These are phyloP conservation scores for Oidiodendron maius DNA, from an alignment of 495 filamentous ascomycete genomes.

Conservation along the genomic window DNA sequence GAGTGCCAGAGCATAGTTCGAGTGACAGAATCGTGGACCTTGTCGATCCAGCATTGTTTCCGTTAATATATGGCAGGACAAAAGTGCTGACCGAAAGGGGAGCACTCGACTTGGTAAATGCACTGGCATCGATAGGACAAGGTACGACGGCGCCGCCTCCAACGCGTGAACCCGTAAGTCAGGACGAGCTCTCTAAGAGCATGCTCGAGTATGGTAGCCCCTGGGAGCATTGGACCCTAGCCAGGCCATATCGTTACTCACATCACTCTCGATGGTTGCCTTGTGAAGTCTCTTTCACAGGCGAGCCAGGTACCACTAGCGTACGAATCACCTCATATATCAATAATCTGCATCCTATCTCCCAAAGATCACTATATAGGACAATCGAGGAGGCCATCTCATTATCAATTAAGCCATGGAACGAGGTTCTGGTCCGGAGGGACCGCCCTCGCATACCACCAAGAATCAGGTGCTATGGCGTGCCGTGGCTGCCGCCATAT, in stretches of 20 bases:
- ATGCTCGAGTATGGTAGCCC: no score
- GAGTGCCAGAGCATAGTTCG: neutral
- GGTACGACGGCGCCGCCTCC: no score
- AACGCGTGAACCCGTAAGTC: no score
- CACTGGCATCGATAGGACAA: no score
- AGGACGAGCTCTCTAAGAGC: no score
- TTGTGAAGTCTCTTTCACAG: neutral
- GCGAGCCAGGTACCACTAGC: neutral
- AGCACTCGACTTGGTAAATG: no score
- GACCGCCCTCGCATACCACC: no score
- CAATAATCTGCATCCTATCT: neutral
- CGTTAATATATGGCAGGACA: neutral
- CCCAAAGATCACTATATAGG: neutral
- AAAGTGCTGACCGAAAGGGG: neutral
- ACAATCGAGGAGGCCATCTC: neutral
- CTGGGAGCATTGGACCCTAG: no score
- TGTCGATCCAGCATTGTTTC: neutral
- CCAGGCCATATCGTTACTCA: neutral
- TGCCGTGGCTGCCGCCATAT: no score
- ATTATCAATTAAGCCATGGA: neutral
- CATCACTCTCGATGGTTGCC: neutral
- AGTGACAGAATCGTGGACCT: neutral
- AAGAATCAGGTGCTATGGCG: no score
- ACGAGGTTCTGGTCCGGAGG: neutral
- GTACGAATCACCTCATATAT: neutral